Evolutionary conservation across 257 asterid species (phyloP), one percentile per base, ranked within the genome.

Genomic region (Plantago ovata): DNA sequence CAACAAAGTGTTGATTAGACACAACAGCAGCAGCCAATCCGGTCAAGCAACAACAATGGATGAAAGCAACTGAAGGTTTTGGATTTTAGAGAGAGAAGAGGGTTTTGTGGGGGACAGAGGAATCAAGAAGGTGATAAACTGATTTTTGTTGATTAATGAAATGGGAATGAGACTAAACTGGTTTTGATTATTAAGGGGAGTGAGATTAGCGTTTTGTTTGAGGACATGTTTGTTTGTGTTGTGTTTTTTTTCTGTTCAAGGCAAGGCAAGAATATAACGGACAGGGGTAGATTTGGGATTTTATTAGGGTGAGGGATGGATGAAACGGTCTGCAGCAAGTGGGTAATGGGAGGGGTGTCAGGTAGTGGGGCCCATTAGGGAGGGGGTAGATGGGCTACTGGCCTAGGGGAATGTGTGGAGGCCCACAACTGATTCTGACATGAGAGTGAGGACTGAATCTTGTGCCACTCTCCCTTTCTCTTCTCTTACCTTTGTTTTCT

Each of bases 181-280:
- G 36, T 28, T 28, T 28, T n/a, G n/a, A n/a, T n/a, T n/a, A n/a
- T n/a, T n/a, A n/a, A n/a, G n/a, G n/a, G n/a, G n/a, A n/a, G n/a
- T n/a, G n/a, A n/a, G n/a, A n/a, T n/a, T n/a, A n/a, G n/a, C n/a
- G n/a, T n/a, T n/a, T n/a, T n/a, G n/a, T n/a, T n/a, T n/a, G n/a
- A n/a, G n/a, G n/a, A n/a, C n/a, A n/a, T 8, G 36, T 28, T 28
- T 28, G 36, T 28, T 28, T 28, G 36, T 28, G 36, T 28, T 28
- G 4, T 28, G 36, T 28, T 28, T 28, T 6, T 28, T 6, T 28
- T 28, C 48, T 54, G 72, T 59, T 21, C 63, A 54, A 51, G 64
- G 51, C 69, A 52, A 56, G 72, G 64, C n/a, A n/a, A n/a, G n/a
- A n/a, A n/a, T n/a, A 72, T 76, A 76, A 76, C 75, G 75, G 81